Conservation (phyloP, 345 rosid species). For the Anacardium occidentale region DNA sequence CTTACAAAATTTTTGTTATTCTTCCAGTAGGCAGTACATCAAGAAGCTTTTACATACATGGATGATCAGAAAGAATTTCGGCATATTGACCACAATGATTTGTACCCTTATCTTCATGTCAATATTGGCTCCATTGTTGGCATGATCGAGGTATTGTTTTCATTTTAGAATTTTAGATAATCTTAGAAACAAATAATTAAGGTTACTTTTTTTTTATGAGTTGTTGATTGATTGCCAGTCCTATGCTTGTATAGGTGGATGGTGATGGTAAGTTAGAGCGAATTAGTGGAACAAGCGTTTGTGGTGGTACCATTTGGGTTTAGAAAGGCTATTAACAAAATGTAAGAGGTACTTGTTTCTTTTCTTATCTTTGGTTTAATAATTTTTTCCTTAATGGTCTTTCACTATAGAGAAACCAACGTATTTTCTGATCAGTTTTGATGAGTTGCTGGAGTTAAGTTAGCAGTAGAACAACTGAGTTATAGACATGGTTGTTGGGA, state of each 20-base stretch:
- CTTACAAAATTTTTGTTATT: slow-evolving; percentile 25
- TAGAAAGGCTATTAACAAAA: slow-evolving; percentile 80
- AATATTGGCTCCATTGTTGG: slow-evolving; percentile 92
- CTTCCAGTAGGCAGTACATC: slow-evolving; percentile 59
- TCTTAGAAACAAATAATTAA: background rate
- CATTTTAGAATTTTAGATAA: slow-evolving; percentile 4
- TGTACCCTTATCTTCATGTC: slow-evolving; percentile 85
- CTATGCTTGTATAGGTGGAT: slow-evolving; percentile 56
- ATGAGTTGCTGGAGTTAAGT: slow-evolving; percentile 75
- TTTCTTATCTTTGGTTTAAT: background rate
- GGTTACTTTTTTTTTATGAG: slow-evolving; percentile 8
- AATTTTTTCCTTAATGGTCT: slow-evolving; percentile 8
- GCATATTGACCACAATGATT: slow-evolving; percentile 69
- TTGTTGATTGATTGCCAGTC: slow-evolving; percentile 14
- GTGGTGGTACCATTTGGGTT: slow-evolving; percentile 89
- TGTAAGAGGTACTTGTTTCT: slow-evolving; percentile 57
- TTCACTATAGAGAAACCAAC: background rate
- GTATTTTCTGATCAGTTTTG: slow-evolving; percentile 49
- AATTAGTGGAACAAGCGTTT: slow-evolving; percentile 85
- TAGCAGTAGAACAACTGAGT: slow-evolving; percentile 74
- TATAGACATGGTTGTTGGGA: slow-evolving; percentile 87
- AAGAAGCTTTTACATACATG: slow-evolving; percentile 74
- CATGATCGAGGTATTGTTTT: slow-evolving; percentile 76
- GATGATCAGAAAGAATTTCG: slow-evolving; percentile 66
- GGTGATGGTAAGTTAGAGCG: slow-evolving; percentile 78